phyloP scores from a whole-genome alignment of 2,329 filamentous ascomycete genomes.

The Pseudomassariella vexata region DNA sequence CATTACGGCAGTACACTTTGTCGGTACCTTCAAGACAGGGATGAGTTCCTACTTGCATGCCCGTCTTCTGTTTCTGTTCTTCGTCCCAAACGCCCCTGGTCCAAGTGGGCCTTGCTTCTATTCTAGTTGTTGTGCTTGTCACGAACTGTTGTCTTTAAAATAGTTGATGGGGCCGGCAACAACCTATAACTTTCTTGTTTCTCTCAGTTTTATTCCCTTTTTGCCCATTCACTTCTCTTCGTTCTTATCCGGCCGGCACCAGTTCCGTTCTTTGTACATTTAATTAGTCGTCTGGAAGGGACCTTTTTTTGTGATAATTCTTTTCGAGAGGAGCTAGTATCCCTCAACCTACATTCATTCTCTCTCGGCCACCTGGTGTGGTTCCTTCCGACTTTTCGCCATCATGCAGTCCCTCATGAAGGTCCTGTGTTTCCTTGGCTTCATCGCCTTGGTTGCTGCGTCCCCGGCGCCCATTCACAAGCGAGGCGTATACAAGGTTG shows the following conservation, averaged over 20 bases:
- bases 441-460: slow-evolving; percentile 20
- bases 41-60: neutral
- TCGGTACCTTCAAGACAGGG: too few relatives aligned
- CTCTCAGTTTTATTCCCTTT: neutral
- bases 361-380: slow-evolving; percentile 8
- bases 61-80: neutral
- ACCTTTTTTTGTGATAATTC: slow-evolving; percentile 4
- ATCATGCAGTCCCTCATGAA: slow-evolving; percentile 21
- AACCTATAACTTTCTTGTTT: too few relatives aligned
- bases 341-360: slow-evolving; percentile 4
- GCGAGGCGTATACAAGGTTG: slow-evolving; percentile 25
- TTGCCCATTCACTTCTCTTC: neutral
- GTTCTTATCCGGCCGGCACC: too few relatives aligned
- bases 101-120: slow-evolving; percentile 1
- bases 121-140: neutral
- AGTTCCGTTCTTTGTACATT: slow-evolving; percentile 2
- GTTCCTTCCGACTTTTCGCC: slow-evolving; percentile 1
- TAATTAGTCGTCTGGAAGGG: neutral
- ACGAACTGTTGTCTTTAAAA: slow-evolving; percentile 5
- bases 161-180: too few relatives aligned
- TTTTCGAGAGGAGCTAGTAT: slow-evolving; percentile 1
- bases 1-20: too few relatives aligned
- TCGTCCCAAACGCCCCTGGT: neutral
- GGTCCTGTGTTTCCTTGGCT: slow-evolving; percentile 18
- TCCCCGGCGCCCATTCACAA: slow-evolving; percentile 21